Percentiles rank a stretch among this genome's conserved stretches.
phyloP scores from a whole-genome alignment of 2,329 filamentous ascomycete species.

The Exophiala phaeomuriformis region DNA sequence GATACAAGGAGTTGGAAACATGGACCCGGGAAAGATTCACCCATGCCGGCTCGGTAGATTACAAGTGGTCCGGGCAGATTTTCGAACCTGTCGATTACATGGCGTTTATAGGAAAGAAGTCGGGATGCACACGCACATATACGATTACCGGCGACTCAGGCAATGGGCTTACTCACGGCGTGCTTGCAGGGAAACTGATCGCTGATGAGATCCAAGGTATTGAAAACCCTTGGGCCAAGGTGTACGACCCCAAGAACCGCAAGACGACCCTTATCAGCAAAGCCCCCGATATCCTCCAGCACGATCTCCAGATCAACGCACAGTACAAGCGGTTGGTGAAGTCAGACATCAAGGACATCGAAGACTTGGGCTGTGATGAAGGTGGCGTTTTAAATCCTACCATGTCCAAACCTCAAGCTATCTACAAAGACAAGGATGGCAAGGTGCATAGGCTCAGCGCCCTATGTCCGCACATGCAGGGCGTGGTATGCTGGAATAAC shows the following conservation, averaged over 20 bases:
- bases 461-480: slow-evolving; percentile 51
- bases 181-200: slow-evolving; percentile 47
- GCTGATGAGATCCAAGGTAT: slow-evolving; percentile 48
- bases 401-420: slow-evolving; percentile 43
- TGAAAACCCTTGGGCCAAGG: slow-evolving; percentile 27
- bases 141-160: slow-evolving; percentile 53
- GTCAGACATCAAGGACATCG: slow-evolving; percentile 51
- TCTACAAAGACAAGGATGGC: slow-evolving; percentile 51
- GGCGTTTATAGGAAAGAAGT: slow-evolving; percentile 51
- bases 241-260: neutral
- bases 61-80: slow-evolving; percentile 53
- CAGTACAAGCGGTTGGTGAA: slow-evolving; percentile 51
- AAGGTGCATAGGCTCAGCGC: slow-evolving; percentile 47
- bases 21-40: slow-evolving; percentile 51
- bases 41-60: slow-evolving; percentile 45
- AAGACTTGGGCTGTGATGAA: slow-evolving; percentile 44
- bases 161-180: slow-evolving; percentile 51
- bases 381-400: slow-evolving; percentile 48
- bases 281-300: slow-evolving; percentile 40
- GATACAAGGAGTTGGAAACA: slow-evolving; percentile 46
- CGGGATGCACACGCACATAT: slow-evolving; percentile 46
- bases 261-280: slow-evolving; percentile 41
- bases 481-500: slow-evolving; percentile 51
- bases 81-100: slow-evolving; percentile 50
- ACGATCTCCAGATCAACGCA: slow-evolving; percentile 50